Conservation (phyloP, 805 yeast genomes). For the Sungouiella thailandica region DNA sequence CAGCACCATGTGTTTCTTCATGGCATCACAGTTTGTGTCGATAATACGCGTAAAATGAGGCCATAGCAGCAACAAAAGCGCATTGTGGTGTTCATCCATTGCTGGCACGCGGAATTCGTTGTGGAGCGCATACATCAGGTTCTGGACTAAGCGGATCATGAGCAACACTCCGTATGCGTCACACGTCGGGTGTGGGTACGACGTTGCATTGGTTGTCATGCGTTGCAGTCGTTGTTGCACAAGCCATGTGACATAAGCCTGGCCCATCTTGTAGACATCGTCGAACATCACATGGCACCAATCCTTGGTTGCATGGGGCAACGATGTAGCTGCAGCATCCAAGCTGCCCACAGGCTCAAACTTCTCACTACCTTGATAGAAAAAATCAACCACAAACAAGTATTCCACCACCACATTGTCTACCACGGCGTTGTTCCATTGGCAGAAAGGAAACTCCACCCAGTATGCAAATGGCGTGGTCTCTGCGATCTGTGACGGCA, state of each 20-base stretch:
- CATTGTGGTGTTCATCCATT: conserved; percentile 63
- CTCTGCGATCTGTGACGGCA: conserved; percentile 84
- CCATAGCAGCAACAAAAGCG: conserved; percentile 70
- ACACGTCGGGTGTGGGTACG: conserved; percentile 43
- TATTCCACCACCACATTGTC: conserved; percentile 80
- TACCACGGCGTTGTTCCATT: conserved; percentile 64
- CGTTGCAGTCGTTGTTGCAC: conserved; percentile 20
- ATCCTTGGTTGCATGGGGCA: conserved; percentile 11
- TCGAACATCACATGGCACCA: conserved; percentile 37
- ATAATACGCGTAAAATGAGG: conserved; percentile 75
- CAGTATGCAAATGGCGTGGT: conserved; percentile 59
- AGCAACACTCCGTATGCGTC: conserved; percentile 79
- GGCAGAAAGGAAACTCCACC: conserved; percentile 69
- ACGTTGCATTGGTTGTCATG: conserved; percentile 9
- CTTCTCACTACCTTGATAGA: conserved; percentile 43
- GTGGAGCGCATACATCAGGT: conserved; percentile 60
- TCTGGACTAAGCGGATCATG: conserved; percentile 66
- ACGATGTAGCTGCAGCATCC: conserved; percentile 7
- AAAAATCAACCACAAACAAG: conserved; percentile 67
- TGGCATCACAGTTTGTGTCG: conserved; percentile 70
- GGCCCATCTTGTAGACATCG: conserved; percentile 36
- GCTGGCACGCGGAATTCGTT: conserved; percentile 62
- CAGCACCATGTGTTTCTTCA: conserved; percentile 46
- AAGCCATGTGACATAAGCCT: conserved; percentile 43
- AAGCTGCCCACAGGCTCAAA: conserved; percentile 19